These are phyloP conservation scores for Russula earlei DNA, from an alignment of 768 basidiomycete species.

Conservation along the genomic window DNA sequence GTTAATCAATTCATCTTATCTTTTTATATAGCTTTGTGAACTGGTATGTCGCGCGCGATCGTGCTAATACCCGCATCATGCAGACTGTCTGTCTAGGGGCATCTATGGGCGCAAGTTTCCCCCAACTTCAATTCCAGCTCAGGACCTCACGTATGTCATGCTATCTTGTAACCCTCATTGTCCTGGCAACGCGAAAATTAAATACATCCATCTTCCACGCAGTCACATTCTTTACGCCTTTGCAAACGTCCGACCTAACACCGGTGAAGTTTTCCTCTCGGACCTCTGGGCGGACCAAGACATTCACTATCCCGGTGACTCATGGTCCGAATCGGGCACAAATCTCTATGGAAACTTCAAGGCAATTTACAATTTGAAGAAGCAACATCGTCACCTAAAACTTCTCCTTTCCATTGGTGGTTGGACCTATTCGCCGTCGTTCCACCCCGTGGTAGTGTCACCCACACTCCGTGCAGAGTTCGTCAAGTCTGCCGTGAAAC, in stretches of 20 bases:
- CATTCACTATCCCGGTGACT: conserved; percentile 92
- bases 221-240: conserved; percentile 92
- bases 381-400: conserved; percentile 71
- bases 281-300: conserved; percentile 95
- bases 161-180: background rate
- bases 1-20: conserved; percentile 10
- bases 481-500: conserved; percentile 64
- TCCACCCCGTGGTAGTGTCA: conserved; percentile 72
- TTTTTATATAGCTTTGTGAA: conserved; percentile 53
- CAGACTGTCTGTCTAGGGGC: conserved; percentile 45
- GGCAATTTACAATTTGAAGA: conserved; percentile 85
- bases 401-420: conserved; percentile 87
- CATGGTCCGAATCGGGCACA: conserved; percentile 84
- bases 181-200: conserved; percentile 10
- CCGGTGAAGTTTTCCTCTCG: conserved; percentile 81
- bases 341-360: conserved; percentile 97
- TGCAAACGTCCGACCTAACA: conserved; percentile 74
- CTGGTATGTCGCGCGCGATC: conserved; percentile 37
- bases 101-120: conserved; percentile 93
- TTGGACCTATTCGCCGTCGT: conserved; percentile 86
- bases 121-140: conserved; percentile 70
- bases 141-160: conserved; percentile 71
- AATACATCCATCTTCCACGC: background rate
- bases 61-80: background rate
- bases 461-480: conserved; percentile 59